These are phyloP conservation scores for Aspergillus japonicus DNA, from an alignment of 2,329 filamentous ascomycete species.

Conservation along the genomic window DNA sequence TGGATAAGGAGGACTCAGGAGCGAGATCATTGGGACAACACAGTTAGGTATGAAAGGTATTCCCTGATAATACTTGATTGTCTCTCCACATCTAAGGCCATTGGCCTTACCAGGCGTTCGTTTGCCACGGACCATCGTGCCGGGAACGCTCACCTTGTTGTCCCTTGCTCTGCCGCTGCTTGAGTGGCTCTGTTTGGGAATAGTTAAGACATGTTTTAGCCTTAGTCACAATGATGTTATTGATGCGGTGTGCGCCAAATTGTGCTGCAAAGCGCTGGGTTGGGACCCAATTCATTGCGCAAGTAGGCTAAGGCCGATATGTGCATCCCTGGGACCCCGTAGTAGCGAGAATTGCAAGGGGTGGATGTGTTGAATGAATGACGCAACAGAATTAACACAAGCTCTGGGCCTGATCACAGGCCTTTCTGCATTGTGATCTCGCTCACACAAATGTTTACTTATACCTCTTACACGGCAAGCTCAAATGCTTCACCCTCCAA, in stretches of 20 bases:
- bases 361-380: not conserved
- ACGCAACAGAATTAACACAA: not conserved
- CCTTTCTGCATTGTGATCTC: not conserved
- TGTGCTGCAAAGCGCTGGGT: not conserved
- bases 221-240: not conserved
- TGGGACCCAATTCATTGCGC: not conserved
- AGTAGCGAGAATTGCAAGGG: not conserved
- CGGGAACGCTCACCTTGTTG: not conserved
- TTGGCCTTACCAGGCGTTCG: not conserved
- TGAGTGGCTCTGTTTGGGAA: not conserved
- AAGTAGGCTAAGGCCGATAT: not conserved
- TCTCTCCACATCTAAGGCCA: not conserved
- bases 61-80: not conserved
- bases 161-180: not conserved
- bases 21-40: not conserved
- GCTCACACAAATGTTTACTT: not conserved
- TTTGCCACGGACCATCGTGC: not conserved
- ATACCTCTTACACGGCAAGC: constrained; percentile 2
- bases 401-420: not conserved
- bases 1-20: not conserved
- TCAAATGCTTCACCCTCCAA: constrained; percentile 16
- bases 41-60: not conserved
- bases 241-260: not conserved
- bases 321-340: not conserved
- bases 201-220: not conserved